Conservation (phyloP, 345 rosid species). For the Theobroma cacao region DNA sequence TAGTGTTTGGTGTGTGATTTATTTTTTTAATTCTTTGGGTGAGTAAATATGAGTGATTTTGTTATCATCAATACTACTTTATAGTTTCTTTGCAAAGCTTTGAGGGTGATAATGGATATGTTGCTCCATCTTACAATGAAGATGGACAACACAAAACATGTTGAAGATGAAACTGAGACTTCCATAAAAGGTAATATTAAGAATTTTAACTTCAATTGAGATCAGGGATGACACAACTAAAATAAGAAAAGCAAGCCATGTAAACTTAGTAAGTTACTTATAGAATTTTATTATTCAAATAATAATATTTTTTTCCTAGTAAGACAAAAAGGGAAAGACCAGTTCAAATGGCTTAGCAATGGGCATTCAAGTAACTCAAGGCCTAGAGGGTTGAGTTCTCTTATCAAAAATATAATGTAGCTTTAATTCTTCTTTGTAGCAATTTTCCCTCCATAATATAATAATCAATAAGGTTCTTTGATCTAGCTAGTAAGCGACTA, state of each 20-base stretch:
- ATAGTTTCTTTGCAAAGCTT: not conserved
- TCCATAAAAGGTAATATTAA: conserved; percentile 60
- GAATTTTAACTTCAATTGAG: not conserved
- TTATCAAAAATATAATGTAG: not conserved
- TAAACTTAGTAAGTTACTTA: not conserved
- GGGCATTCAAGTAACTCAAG: not conserved
- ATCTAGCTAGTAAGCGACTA: not conserved
- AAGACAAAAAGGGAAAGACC: not conserved
- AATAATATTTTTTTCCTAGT: not conserved
- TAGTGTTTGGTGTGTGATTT: not conserved
- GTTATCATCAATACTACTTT: not conserved
- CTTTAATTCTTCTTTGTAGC: not conserved
- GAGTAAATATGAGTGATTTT: not conserved
- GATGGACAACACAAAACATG: conserved; percentile 52
- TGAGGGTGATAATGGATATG: conserved; percentile 29
- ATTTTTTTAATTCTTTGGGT: not conserved
- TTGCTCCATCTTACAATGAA: conserved; percentile 49
- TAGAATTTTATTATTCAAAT: not conserved
- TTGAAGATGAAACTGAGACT: conserved; percentile 79
- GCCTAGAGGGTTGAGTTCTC: not conserved
- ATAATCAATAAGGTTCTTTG: not conserved
- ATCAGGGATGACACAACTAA: not conserved
- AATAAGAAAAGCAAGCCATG: not conserved
- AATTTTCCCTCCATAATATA: not conserved
- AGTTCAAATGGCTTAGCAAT: not conserved